phyloP scores from a whole-genome alignment of 1,139 yeast species.

The Lodderomyces parapsilosis region DNA sequence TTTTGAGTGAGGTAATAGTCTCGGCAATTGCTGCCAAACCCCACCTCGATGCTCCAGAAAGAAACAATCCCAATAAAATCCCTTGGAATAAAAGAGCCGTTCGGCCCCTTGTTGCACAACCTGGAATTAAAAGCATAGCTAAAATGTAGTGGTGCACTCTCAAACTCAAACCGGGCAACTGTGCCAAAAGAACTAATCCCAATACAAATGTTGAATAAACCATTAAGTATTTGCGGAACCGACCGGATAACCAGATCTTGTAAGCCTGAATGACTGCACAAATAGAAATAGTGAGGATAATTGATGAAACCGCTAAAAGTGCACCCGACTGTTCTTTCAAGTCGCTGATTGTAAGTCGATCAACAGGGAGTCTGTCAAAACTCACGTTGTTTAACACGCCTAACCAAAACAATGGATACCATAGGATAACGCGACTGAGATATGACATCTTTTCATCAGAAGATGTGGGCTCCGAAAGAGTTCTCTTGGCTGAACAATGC shows the following conservation, averaged over 20 bases:
- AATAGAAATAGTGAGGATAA: conserved; percentile 42
- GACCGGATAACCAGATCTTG: conserved; percentile 77
- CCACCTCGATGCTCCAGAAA: conserved; percentile 91
- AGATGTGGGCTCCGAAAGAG: conserved; percentile 22
- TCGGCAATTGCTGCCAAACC: conserved; percentile 89
- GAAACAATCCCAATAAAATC: conserved; percentile 70
- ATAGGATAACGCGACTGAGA: conserved; percentile 55
- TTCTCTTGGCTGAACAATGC: conserved; percentile 47
- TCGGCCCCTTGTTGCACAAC: conserved; percentile 76
- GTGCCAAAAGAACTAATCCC: conserved; percentile 46
- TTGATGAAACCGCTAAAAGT: conserved; percentile 55
- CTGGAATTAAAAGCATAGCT: conserved; percentile 78
- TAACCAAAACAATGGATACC: conserved; percentile 84
- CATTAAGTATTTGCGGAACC: conserved; percentile 55
- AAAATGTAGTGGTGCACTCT: conserved; percentile 88
- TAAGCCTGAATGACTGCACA: conserved; percentile 76
- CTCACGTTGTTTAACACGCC: conserved; percentile 86
- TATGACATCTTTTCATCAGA: conserved; percentile 30
- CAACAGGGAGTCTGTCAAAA: conserved; percentile 85
- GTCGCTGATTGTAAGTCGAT: conserved; percentile 72
- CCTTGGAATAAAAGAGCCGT: conserved; percentile 80
- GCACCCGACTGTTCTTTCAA: conserved; percentile 78
- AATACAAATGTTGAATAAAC: conserved; percentile 51
- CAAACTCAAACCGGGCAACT: conserved; percentile 68
- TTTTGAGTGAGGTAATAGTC: conserved; percentile 61